A percentile compares a stretch with the other conserved stretches of the same genome.
Conservation (phyloP, 805 yeast genomes). For the Ogataea salicorniae region DNA sequence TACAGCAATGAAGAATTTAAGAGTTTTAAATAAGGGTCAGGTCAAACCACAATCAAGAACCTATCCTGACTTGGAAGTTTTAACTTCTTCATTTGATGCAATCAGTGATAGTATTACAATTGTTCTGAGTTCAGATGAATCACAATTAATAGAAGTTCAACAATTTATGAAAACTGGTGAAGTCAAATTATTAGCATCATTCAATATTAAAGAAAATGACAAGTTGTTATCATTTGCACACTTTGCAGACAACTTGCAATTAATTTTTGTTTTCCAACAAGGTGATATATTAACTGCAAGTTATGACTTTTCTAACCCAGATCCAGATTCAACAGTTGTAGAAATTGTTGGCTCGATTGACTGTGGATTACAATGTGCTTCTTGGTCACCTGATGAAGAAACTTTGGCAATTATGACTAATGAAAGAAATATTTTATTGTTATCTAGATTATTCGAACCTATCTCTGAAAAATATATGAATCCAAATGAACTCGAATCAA, state of each 20-base stretch:
- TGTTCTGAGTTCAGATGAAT: slow-evolving; percentile 50
- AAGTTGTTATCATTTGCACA: slow-evolving; percentile 53
- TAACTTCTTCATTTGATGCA: slow-evolving; percentile 60
- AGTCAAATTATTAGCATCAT: slow-evolving; percentile 53
- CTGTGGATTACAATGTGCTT: slow-evolving; percentile 62
- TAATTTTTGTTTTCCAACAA: slow-evolving; percentile 59
- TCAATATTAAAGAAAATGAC: slow-evolving; percentile 42
- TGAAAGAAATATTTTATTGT: slow-evolving; percentile 54
- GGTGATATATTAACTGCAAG: slow-evolving; percentile 76
- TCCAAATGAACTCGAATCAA: slow-evolving; percentile 57
- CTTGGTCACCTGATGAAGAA: slow-evolving; percentile 93
- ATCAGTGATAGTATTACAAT: slow-evolving; percentile 69
- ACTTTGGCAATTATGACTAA: slow-evolving; percentile 63
- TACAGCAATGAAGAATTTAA: slow-evolving; percentile 29
- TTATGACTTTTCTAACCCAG: slow-evolving; percentile 43
- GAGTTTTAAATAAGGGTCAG: slow-evolving; percentile 45
- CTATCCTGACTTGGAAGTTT: slow-evolving; percentile 59
- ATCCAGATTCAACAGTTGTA: slow-evolving; percentile 50
- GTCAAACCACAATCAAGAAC: slow-evolving; percentile 49
- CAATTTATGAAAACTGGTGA: slow-evolving; percentile 64
- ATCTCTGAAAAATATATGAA: slow-evolving; percentile 58
- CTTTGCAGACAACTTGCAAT: slow-evolving; percentile 62
- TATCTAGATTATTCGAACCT: slow-evolving; percentile 77
- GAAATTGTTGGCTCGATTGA: slow-evolving; percentile 86
- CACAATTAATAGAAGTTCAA: slow-evolving; percentile 65